Conservation (phyloP, 1,139 yeast species). For the Sugiyamaella xylanicola region DNA sequence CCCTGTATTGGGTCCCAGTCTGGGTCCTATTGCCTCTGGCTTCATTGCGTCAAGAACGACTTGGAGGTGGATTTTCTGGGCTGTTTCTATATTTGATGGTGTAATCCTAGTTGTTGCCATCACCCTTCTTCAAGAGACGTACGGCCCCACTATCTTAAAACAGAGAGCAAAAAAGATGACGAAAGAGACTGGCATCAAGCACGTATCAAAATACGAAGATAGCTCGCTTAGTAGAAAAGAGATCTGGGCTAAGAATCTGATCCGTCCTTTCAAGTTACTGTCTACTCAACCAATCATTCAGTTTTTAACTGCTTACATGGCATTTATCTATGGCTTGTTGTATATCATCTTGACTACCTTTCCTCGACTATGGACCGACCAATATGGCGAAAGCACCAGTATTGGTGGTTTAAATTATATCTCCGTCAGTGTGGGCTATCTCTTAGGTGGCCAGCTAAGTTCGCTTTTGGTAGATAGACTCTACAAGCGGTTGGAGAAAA, state of each 20-base stretch:
- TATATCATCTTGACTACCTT: constrained; percentile 60
- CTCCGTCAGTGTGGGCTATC: constrained; percentile 56
- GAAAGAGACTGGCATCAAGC: constrained; percentile 55
- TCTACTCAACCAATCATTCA: constrained; percentile 62
- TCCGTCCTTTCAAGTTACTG: constrained; percentile 57
- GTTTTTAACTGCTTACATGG: constrained; percentile 61
- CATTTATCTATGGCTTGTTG: constrained; percentile 62
- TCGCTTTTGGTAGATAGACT: constrained; percentile 43
- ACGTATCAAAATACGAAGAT: constrained; percentile 55
- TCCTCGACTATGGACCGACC: constrained; percentile 52
- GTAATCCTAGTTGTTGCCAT: constrained; percentile 49
- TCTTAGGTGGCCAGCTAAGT: constrained; percentile 49
- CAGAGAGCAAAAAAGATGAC: constrained; percentile 50
- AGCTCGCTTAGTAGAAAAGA: constrained; percentile 20
- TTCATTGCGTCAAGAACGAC: constrained; percentile 50
- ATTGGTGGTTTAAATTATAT: constrained; percentile 60
- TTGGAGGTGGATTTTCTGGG: constrained; percentile 67
- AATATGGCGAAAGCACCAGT: constrained; percentile 51
- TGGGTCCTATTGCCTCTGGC: constrained; percentile 62
- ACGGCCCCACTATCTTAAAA: constrained; percentile 55
- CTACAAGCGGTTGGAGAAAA: constrained; percentile 42
- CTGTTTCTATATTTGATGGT: constrained; percentile 55
- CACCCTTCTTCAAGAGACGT: constrained; percentile 55
- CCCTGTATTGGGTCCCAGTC: constrained; percentile 61
- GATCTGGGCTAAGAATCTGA: constrained; percentile 37